These are phyloP conservation scores for Coelastrella sp. DNA, from an alignment of 139 green algal genomes.

Conservation along the genomic window DNA sequence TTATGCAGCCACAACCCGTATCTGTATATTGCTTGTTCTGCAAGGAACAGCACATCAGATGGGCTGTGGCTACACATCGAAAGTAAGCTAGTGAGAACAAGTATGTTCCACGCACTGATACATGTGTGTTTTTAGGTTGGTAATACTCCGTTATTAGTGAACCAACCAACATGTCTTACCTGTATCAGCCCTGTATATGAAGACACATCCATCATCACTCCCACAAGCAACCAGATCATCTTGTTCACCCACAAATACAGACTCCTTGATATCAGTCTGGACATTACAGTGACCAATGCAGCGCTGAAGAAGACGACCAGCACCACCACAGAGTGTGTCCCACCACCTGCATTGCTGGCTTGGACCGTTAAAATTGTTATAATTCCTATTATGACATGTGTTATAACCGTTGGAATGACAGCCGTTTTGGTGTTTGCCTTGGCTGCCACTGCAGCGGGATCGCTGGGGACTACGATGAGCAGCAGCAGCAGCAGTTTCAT, in stretches of 20 bases:
- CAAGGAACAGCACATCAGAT: too few relatives aligned
- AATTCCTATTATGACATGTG: background rate
- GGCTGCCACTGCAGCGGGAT: too few relatives aligned
- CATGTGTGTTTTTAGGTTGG: background rate
- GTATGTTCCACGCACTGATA: too few relatives aligned
- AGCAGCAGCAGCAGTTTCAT: background rate
- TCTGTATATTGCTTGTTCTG: too few relatives aligned
- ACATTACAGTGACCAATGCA: conserved; percentile 84
- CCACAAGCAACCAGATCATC: conserved; percentile 81
- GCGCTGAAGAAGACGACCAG: conserved; percentile 58
- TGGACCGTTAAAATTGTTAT: background rate
- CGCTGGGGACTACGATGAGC: background rate
- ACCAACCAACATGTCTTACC: conserved; percentile 26
- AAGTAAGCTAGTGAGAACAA: too few relatives aligned
- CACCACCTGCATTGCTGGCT: background rate
- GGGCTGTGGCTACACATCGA: too few relatives aligned
- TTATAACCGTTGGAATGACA: background rate
- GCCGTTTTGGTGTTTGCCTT: too few relatives aligned
- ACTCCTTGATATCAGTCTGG: conserved; percentile 94
- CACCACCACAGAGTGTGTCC: conserved; percentile 44
- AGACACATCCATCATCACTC: conserved; percentile 84
- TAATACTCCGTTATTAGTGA: background rate
- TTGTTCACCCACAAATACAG: conserved; percentile 67
- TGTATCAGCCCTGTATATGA: conserved; percentile 76
- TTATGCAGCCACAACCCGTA: too few relatives aligned